Conservation (phyloP, 148 eudicot genomes). For the Silene latifolia region DNA sequence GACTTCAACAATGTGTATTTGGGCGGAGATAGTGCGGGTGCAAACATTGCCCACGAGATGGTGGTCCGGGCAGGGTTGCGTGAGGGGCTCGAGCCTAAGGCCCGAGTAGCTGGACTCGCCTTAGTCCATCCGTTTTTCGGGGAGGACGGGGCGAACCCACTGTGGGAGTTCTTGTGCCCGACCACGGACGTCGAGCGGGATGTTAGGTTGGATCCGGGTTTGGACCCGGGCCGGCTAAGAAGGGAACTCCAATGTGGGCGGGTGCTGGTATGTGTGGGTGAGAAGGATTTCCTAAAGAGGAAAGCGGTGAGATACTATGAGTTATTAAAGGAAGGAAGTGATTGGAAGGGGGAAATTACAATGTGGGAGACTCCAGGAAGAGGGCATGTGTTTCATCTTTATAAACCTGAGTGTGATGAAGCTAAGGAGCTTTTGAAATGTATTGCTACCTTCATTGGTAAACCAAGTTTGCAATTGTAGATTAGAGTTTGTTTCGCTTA, state of each 20-base stretch:
- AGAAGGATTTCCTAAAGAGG: constrained; percentile 28
- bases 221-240: constrained; percentile 23
- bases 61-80: constrained; percentile 21
- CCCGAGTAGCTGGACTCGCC: background rate
- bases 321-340: constrained; percentile 27
- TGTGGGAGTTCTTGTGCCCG: constrained; percentile 33
- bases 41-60: constrained; percentile 42
- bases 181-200: constrained; percentile 18
- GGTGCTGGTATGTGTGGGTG: constrained; percentile 38
- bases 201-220: constrained; percentile 32
- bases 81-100: too few species aligned
- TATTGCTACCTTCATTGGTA: constrained; percentile 22
- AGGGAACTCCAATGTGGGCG: constrained; percentile 11
- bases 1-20: constrained; percentile 34
- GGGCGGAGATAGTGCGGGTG: constrained; percentile 61
- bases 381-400: constrained; percentile 37
- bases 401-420: constrained; percentile 27
- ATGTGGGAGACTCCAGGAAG: constrained; percentile 33
- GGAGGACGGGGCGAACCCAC: constrained; percentile 20
- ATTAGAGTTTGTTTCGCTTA: too few species aligned
- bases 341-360: constrained; percentile 33
- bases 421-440: constrained; percentile 26
- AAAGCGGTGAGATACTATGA: constrained; percentile 32
- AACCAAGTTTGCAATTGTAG: background rate
- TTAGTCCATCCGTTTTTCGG: constrained; percentile 40